phyloP scores from a whole-genome alignment of 75 land plant species.

The Picea sitchensis region DNA sequence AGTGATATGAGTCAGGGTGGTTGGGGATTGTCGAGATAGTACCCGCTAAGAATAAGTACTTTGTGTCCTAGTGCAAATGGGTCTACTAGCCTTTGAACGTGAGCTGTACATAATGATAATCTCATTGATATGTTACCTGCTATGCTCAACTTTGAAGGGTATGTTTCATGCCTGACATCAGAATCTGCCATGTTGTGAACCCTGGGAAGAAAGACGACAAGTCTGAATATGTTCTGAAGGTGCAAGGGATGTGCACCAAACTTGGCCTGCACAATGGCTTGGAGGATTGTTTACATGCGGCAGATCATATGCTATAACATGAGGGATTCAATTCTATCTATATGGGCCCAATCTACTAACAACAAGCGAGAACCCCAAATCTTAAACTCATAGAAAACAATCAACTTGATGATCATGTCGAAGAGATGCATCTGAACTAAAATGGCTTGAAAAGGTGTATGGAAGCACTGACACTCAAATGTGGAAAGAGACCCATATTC shows the following conservation, averaged over 20 bases:
- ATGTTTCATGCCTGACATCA: not conserved
- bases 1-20: no score
- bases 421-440: no score
- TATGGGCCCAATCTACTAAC: not conserved
- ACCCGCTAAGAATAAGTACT: no score
- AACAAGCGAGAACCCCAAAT: not conserved
- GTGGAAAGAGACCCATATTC: no score
- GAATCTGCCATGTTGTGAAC: not conserved
- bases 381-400: no score
- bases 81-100: no score
- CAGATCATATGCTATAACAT: not conserved
- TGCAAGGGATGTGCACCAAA: not conserved
- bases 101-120: no score
- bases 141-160: not conserved
- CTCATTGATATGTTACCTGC: no score
- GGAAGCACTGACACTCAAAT: not conserved
- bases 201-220: not conserved
- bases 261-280: not conserved
- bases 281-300: not conserved
- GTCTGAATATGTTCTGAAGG: not conserved
- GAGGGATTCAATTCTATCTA: not conserved
- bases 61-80: no score
- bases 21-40: no score
- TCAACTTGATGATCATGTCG: no score
- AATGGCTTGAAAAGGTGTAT: no score